These are phyloP conservation scores for Hirschioporus abietinus DNA, from an alignment of 768 basidiomycete species.

Conservation along the genomic window DNA sequence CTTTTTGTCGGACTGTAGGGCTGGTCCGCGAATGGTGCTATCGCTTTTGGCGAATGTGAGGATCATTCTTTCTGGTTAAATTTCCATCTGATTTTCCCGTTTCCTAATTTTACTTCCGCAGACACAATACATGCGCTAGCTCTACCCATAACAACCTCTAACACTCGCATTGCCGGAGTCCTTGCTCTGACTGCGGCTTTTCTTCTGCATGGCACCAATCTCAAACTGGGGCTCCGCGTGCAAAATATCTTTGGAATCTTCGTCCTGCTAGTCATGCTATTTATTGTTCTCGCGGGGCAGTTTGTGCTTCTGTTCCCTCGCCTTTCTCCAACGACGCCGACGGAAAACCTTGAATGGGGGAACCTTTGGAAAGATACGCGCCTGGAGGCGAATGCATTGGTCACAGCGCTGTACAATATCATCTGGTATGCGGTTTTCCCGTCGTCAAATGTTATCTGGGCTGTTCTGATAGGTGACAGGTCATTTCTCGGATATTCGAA, in stretches of 20 bases:
- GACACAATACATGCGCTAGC: slow-evolving; percentile 54
- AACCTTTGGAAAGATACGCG: slow-evolving; percentile 60
- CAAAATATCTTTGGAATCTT: slow-evolving; percentile 60
- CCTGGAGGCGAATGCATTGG: slow-evolving; percentile 50
- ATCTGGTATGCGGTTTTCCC: slow-evolving; percentile 45
- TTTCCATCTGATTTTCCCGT: neutral
- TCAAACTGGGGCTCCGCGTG: slow-evolving; percentile 51
- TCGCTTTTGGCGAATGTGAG: slow-evolving; percentile 72
- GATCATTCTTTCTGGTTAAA: neutral
- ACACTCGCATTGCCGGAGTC: slow-evolving; percentile 48
- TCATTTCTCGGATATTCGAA: slow-evolving; percentile 69
- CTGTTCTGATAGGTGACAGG: slow-evolving; percentile 31
- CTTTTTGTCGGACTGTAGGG: slow-evolving; percentile 32
- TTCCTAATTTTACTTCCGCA: slow-evolving; percentile 19
- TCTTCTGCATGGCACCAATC: slow-evolving; percentile 48
- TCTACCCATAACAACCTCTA: slow-evolving; percentile 35
- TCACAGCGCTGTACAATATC: slow-evolving; percentile 61
- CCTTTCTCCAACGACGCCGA: slow-evolving; percentile 41
- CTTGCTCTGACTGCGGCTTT: slow-evolving; percentile 51
- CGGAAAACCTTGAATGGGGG: slow-evolving; percentile 53
- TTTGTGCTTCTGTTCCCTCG: slow-evolving; percentile 32
- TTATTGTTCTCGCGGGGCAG: slow-evolving; percentile 50
- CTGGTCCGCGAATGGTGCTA: slow-evolving; percentile 49
- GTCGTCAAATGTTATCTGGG: neutral
- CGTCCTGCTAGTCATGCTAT: slow-evolving; percentile 51